phyloP scores from a whole-genome alignment of 306 rosid species.

The Calophaca sinica region DNA sequence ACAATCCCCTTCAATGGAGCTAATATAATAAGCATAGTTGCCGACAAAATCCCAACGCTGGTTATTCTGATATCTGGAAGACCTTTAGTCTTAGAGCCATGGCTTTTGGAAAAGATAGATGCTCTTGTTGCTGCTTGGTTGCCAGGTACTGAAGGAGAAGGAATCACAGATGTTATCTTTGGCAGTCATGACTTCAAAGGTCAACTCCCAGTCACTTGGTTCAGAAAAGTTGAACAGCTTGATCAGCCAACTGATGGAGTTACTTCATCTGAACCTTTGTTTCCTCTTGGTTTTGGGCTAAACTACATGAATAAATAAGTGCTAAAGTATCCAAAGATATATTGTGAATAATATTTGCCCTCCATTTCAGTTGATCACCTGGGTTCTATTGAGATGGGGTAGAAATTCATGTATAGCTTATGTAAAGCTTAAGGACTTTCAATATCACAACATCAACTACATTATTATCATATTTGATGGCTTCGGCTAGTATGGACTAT shows the following conservation, averaged over 20 bases:
- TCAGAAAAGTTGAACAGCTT: conserved; percentile 61
- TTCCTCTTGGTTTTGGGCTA: conserved; percentile 76
- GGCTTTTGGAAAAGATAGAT: conserved; percentile 64
- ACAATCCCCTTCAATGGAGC: conserved; percentile 66
- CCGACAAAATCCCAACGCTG: conserved; percentile 76
- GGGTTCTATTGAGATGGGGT: conserved; percentile 18
- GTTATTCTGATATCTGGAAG: conserved; percentile 87
- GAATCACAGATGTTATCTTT: conserved; percentile 79
- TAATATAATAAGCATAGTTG: conserved; percentile 62
- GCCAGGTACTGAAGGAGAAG: conserved; percentile 87
- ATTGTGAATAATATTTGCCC: conserved; percentile 10
- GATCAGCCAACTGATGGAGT: conserved; percentile 51
- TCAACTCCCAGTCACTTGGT: conserved; percentile 83
- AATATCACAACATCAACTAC: not conserved
- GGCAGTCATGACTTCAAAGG: conserved; percentile 80
- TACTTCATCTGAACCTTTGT: conserved; percentile 62
- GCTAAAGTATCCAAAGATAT: conserved; percentile 11
- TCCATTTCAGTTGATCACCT: conserved; percentile 18
- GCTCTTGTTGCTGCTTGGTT: conserved; percentile 92
- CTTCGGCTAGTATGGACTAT: too few relatives aligned
- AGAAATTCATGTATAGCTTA: conserved; percentile 5
- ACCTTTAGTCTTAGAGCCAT: conserved; percentile 73
- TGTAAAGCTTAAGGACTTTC: conserved; percentile 12
- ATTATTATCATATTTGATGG: not conserved
- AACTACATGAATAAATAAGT: conserved; percentile 17